These are phyloP conservation scores for Fusarium sp. DNA, from an alignment of 2,329 filamentous ascomycete genomes.

Conservation along the genomic window DNA sequence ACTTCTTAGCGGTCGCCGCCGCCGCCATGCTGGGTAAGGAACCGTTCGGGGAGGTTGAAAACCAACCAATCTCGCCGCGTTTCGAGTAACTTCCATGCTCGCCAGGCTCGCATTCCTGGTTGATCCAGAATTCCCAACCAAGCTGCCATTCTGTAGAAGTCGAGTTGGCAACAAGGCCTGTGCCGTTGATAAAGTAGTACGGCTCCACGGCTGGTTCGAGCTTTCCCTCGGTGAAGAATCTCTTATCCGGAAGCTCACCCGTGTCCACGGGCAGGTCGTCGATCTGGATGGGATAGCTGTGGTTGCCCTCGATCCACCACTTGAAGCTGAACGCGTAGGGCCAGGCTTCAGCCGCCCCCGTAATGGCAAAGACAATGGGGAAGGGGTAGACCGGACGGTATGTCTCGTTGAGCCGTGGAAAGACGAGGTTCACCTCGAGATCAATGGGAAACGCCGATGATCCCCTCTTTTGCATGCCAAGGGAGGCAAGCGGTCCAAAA, in stretches of 20 bases:
- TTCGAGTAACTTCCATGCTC: not conserved
- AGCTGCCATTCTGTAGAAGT: not conserved
- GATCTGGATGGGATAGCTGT: not conserved
- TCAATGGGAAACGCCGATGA: not conserved
- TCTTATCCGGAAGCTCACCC: not conserved
- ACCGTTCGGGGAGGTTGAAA: not conserved
- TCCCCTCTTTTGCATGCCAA: not conserved
- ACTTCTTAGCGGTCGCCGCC: not conserved
- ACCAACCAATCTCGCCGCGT: not conserved
- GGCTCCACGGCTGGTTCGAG: not conserved
- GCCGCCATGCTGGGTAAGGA: not conserved
- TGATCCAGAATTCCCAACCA: too few relatives aligned
- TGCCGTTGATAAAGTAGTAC: not conserved
- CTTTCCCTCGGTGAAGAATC: not conserved
- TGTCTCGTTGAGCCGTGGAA: not conserved
- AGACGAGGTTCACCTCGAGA: not conserved
- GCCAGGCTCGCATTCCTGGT: too few relatives aligned
- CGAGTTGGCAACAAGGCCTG: not conserved
- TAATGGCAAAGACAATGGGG: not conserved
- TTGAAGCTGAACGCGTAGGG: not conserved
- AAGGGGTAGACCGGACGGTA: not conserved
- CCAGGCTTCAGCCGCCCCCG: not conserved
- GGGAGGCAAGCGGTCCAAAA: not conserved
- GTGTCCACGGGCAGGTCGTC: not conserved
- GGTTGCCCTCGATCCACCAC: not conserved